A percentile compares a stretch with the other conserved stretches of the same genome.
Evolutionary conservation across 192 early-diverging fungal genomes (phyloP).

Genomic region (Coemansia sp.): DNA sequence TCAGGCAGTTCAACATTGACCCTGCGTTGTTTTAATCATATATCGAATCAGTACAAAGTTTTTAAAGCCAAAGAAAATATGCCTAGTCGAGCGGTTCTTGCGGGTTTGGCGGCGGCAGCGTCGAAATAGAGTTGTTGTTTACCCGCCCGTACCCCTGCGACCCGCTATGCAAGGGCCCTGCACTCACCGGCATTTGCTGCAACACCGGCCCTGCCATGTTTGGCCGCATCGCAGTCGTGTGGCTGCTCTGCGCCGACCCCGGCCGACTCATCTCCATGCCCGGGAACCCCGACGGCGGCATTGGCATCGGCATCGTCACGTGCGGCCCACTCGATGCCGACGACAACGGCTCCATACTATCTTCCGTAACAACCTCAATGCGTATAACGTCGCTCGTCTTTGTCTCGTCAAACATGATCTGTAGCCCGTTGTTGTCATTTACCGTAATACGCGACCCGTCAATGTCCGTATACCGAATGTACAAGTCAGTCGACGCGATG

Average conservation of each 20-base stretch:
- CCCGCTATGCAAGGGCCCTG: slow-evolving; percentile 14
- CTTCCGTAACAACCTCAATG: slow-evolving; percentile 34
- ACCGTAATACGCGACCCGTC: slow-evolving; percentile 43
- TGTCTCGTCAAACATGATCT: slow-evolving; percentile 52
- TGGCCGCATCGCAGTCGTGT: slow-evolving; percentile 9
- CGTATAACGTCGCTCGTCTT: slow-evolving; percentile 29
- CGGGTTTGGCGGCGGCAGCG: slow-evolving; percentile 36
- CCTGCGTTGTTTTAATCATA: slow-evolving; percentile 27
- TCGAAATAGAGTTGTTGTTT: slow-evolving; percentile 28
- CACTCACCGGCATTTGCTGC: slow-evolving; percentile 13
- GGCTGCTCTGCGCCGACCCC: slow-evolving; percentile 30
- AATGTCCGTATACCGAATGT: slow-evolving; percentile 40
- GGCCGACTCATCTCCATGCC: slow-evolving; percentile 37
- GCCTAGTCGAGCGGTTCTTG: slow-evolving; percentile 38
- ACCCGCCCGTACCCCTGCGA: slow-evolving; percentile 21
- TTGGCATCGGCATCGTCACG: slow-evolving; percentile 37
- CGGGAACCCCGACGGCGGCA: slow-evolving; percentile 46
- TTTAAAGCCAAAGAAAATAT: slow-evolving; percentile 1
- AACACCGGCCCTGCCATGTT: slow-evolving; percentile 25
- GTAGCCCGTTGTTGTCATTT: slow-evolving; percentile 44
- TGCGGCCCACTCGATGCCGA: neutral
- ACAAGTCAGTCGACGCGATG: slow-evolving; percentile 24
- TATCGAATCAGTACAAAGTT: neutral
- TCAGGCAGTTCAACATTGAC: slow-evolving; percentile 39
- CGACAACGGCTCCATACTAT: slow-evolving; percentile 7